Percentiles rank a stretch among this genome's conserved stretches.
Evolutionary conservation across 768 basidiomycete genomes (phyloP).

Genomic region (Kwoniella pini): DNA sequence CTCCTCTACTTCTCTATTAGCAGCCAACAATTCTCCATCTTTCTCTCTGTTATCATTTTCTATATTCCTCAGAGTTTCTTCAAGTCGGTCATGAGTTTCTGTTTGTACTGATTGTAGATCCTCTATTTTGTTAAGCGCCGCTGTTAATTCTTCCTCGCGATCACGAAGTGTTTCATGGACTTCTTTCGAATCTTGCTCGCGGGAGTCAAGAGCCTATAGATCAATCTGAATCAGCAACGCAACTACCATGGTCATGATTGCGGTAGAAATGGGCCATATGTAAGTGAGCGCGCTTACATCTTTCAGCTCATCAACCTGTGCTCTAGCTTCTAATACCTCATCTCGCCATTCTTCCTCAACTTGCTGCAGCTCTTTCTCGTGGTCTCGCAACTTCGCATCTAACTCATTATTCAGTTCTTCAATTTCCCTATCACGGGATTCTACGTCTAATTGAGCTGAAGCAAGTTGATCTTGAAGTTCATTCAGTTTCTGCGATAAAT

Average conservation of each 20-base stretch:
- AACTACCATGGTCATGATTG: no score
- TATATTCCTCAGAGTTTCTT: slow-evolving; percentile 59
- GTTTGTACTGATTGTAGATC: slow-evolving; percentile 65
- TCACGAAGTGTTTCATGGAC: slow-evolving; percentile 58
- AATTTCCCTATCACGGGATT: slow-evolving; percentile 73
- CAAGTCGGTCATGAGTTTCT: slow-evolving; percentile 45
- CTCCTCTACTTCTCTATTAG: slow-evolving; percentile 75
- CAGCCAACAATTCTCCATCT: slow-evolving; percentile 71
- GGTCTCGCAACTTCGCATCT: slow-evolving; percentile 58
- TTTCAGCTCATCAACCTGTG: slow-evolving; percentile 70
- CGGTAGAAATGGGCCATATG: no score
- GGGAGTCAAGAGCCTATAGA: slow-evolving; percentile 28
- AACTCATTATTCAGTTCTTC: slow-evolving; percentile 79
- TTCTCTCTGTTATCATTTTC: slow-evolving; percentile 77
- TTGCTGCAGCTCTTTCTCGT: slow-evolving; percentile 47
- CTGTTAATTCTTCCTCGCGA: slow-evolving; percentile 74
- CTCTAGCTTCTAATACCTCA: slow-evolving; percentile 77
- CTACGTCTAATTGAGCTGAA: slow-evolving; percentile 69
- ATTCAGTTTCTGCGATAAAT: slow-evolving; percentile 43
- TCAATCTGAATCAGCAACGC: neutral
- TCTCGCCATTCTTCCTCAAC: slow-evolving; percentile 85
- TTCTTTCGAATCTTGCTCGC: slow-evolving; percentile 41
- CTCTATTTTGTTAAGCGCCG: slow-evolving; percentile 69
- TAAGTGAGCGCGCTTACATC: slow-evolving; percentile 52
- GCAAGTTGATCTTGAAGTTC: slow-evolving; percentile 50